Evolutionary conservation across 192 early-diverging fungal genomes (phyloP), one percentile per base, ranked within the genome.

Genomic region (Backusella psychrophila): DNA sequence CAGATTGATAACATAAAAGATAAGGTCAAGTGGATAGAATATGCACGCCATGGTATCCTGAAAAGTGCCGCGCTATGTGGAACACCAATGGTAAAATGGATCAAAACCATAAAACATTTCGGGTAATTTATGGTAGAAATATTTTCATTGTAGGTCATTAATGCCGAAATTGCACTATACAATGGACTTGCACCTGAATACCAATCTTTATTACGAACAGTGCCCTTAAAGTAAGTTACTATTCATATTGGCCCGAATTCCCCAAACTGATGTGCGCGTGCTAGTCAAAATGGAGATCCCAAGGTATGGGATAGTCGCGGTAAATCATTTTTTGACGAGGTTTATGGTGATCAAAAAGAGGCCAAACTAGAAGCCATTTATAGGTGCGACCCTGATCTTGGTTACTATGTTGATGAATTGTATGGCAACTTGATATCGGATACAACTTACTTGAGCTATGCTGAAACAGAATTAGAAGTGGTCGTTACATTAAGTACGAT

Each of bases 341-440:
- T 63, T 26, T 63, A 63, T 29, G 56, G 56, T 4, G 56, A 63
- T 63, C 56, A 63, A 63, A 14, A 14, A 12, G 9, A 63, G 11
- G 8, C 12, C 56, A 63, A 63, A 29, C 11, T 63, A 11, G 56
- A 63, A 29, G 12, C 23, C 9, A 23, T 63, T 12, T 63, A 63
- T 29, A 63, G 9, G 21, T 4, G 29, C 15, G 23, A 21, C 15
- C 41, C 76, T 2, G 14, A 49, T 12, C 44, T 49, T 21, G 49
- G 63, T 19, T 66, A 29, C 12, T 71, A 36, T 6, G 59, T 68
- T 17, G 41, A 74, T 42, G 71, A 78, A n/a, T 65, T 67, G 15
- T 78, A 78, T 46, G 77, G 77, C 17, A 73, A 72, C 17, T 21
- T 78, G 5, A 19, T 78, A 17, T 73, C 77, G 0, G 72, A 78